phyloP scores from a whole-genome alignment of 805 yeast genomes.

The Starmerella roubikii region DNA sequence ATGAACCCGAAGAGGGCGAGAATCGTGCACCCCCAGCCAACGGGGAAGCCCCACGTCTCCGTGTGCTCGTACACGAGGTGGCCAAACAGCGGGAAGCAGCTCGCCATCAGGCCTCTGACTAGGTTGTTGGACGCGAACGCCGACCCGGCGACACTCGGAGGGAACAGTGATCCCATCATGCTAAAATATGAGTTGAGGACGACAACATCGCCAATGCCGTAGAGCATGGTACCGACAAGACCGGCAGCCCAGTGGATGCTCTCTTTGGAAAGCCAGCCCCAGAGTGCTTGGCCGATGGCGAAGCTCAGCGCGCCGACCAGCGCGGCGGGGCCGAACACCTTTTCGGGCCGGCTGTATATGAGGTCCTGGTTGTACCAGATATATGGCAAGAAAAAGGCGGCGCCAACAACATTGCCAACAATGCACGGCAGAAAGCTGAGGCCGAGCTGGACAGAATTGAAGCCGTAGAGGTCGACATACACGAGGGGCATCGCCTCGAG shows the following conservation, averaged over 20 bases:
- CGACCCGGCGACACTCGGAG: slow-evolving; percentile 39
- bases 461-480: slow-evolving; percentile 33
- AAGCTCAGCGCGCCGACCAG: slow-evolving; percentile 33
- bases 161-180: slow-evolving; percentile 37
- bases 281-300: slow-evolving; percentile 40
- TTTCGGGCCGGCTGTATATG: slow-evolving; percentile 8
- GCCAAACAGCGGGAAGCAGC: no score
- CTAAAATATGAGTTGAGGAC: slow-evolving; percentile 40
- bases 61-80: no score
- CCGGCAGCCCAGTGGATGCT: slow-evolving; percentile 39
- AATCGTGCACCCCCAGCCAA: slow-evolving; percentile 39
- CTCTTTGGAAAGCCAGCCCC: slow-evolving; percentile 43
- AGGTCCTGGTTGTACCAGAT: background rate
- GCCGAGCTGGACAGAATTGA: slow-evolving; percentile 37
- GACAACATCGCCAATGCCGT: slow-evolving; percentile 30
- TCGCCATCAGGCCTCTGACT: no score
- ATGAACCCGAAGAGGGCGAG: slow-evolving; percentile 33
- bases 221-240: slow-evolving; percentile 32
- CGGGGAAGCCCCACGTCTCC: no score
- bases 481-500: slow-evolving; percentile 52
- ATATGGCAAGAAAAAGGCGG: slow-evolving; percentile 7
- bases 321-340: slow-evolving; percentile 22
- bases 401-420: slow-evolving; percentile 35
- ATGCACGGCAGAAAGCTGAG: slow-evolving; percentile 34
- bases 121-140: slow-evolving; percentile 33